Percentiles rank a stretch among this genome's conserved stretches.
phyloP scores from a whole-genome alignment of 352 stramenopile species.

The Saprolegnia diclina region DNA sequence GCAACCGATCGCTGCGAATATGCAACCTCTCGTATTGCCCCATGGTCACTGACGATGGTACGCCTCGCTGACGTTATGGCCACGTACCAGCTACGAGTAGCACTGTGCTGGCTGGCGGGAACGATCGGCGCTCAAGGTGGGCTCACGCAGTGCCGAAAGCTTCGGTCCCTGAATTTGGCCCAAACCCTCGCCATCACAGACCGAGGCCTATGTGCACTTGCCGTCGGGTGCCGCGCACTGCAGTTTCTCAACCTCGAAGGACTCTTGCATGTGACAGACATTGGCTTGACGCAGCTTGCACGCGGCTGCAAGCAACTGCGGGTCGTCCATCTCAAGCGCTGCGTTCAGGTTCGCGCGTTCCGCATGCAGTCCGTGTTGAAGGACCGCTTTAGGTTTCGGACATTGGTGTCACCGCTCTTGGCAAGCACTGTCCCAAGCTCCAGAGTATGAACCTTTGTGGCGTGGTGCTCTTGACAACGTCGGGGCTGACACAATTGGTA shows the following conservation, averaged over 20 bases:
- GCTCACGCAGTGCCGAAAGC: constrained; percentile 49
- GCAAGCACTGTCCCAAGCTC: constrained; percentile 42
- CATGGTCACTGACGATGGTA: constrained; percentile 53
- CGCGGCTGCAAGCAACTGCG: constrained; percentile 47
- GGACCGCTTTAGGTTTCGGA: constrained; percentile 38
- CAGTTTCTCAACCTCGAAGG: constrained; percentile 76
- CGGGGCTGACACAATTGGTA: constrained; percentile 47
- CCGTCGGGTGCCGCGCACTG: constrained; percentile 41
- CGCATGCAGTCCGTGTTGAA: neutral
- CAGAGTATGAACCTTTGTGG: constrained; percentile 56
- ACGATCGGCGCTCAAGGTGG: constrained; percentile 53
- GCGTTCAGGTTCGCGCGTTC: constrained; percentile 35
- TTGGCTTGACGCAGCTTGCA: constrained; percentile 42
- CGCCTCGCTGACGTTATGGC: neutral
- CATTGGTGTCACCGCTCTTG: constrained; percentile 40
- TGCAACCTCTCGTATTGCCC: constrained; percentile 56
- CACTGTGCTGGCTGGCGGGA: constrained; percentile 62
- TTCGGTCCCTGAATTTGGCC: constrained; percentile 65
- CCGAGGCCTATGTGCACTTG: constrained; percentile 46
- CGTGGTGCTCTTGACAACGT: constrained; percentile 55
- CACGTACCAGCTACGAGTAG: constrained; percentile 6
- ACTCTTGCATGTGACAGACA: constrained; percentile 47
- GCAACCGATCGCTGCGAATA: constrained; percentile 44
- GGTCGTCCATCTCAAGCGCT: constrained; percentile 56
- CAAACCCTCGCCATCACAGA: constrained; percentile 56